These are phyloP conservation scores for Coffea canephora DNA, from an alignment of 257 asterid genomes.

Conservation along the genomic window DNA sequence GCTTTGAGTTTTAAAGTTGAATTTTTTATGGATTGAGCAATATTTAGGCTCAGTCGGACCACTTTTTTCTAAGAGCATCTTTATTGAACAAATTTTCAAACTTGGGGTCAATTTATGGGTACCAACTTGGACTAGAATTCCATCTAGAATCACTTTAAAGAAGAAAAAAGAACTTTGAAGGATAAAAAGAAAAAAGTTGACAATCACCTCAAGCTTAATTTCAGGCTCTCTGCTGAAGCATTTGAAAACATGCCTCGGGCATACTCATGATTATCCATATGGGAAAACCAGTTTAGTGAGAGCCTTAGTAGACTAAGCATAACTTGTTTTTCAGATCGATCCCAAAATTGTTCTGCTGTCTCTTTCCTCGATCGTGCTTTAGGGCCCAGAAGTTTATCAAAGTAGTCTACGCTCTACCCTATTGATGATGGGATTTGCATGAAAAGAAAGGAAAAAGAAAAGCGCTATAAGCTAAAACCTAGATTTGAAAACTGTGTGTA, in stretches of 20 bases:
- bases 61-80: neutral
- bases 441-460: neutral
- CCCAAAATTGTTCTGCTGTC: neutral
- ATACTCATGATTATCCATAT: neutral
- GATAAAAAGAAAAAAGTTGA: neutral
- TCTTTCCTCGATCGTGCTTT: neutral
- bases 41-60: neutral
- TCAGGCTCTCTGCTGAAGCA: conserved; percentile 7
- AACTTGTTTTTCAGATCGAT: neutral
- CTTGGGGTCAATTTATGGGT: neutral
- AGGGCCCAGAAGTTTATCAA: neutral
- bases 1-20: neutral
- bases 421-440: neutral
- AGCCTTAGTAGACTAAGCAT: neutral
- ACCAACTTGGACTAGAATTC: neutral
- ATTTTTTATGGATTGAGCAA: neutral
- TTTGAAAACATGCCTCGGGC: conserved; percentile 2
- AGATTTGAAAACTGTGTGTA: neutral
- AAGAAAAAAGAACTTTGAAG: neutral
- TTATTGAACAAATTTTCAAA: neutral
- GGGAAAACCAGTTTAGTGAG: neutral
- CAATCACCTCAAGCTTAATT: conserved; percentile 3
- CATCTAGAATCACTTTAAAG: neutral
- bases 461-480: neutral
- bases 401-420: neutral